Base-by-base conservation (phyloP, 768 basidiomycete species). In the Leccinum longicurvipes region DNA sequence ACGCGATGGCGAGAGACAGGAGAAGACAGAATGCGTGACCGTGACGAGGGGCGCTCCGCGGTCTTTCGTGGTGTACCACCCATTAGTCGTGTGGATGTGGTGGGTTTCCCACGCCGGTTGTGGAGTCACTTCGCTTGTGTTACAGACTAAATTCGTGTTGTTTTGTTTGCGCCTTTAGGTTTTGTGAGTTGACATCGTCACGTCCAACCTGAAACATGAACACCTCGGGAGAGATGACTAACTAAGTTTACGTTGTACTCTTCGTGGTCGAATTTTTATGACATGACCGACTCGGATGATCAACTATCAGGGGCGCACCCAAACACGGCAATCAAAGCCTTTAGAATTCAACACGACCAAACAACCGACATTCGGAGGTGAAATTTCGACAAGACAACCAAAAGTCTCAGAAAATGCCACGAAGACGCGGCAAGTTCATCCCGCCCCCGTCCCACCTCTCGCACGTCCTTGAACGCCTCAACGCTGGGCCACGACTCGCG, bases 371-470 rank as follows among this genome's bases (percentile, higher is more conserved):
- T 15, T 12, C 15, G 10, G 24, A 24, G 15, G 24, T 25, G 24
- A 24, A 25, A 46, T 21, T 24, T 25, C 17, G 46, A 11, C 27
- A 28, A 14, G 6, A 6, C 6, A 15, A 9, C 24, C 23, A 5
- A 1, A 4, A 2, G 17, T 11, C 23, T 3, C 36, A 19, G 23
- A 36, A 9, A 42, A 63, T 67, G 66, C 66, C 66, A 42, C 66
- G 63, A 24, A 55, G 66, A 60, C 61, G 63, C 49, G 67, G 65
- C 45, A 71, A 72, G 48, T 66, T 67, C 41, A 58, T 70, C 29
- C 71, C 73, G n/a, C 79, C 79, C 4, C 80, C 82, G 3, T 83
- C 84, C 2, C 75, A 76, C 24, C 77, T 90, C 29, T 82, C 82
- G 1, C 70, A 76, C 56, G 68, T 87, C 57, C 69, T 89, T 12